phyloP scores from a whole-genome alignment of 1,284 basidiomycete genomes.

The Trametes pubescens region DNA sequence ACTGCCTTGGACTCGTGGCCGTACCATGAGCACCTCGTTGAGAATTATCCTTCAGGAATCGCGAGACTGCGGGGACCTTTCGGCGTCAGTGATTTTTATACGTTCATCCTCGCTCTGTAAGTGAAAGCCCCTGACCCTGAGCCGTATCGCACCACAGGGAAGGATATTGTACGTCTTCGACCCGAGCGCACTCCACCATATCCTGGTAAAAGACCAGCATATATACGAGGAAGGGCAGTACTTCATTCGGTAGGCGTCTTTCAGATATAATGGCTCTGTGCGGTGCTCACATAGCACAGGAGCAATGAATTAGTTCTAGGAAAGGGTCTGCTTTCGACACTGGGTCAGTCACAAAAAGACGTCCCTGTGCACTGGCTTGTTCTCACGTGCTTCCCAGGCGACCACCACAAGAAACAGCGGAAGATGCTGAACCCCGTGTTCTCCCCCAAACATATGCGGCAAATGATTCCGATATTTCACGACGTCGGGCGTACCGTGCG shows the following conservation, averaged over 20 bases:
- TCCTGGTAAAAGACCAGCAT: conserved; percentile 28
- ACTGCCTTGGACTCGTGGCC: conserved; percentile 15
- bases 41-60: conserved; percentile 11
- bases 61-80: conserved; percentile 12
- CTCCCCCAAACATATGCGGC: conserved; percentile 36
- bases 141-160: background rate
- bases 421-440: conserved; percentile 43
- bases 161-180: conserved; percentile 23
- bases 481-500: conserved; percentile 16
- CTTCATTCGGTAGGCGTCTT: conserved; percentile 12
- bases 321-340: conserved; percentile 6
- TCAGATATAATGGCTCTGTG: no score
- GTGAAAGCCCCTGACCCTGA: background rate
- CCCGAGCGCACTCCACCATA: conserved; percentile 19
- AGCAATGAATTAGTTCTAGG: conserved; percentile 8
- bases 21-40: conserved; percentile 10
- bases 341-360: background rate
- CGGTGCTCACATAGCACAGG: background rate
- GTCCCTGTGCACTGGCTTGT: no score
- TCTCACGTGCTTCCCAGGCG: background rate
- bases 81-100: conserved; percentile 4
- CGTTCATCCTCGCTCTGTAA: no score
- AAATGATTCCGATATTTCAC: conserved; percentile 39
- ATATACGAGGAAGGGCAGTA: conserved; percentile 18
- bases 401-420: conserved; percentile 35